Evolutionary conservation across 2,329 filamentous ascomycete species (phyloP).

Genomic region (Dendryphion nanum): DNA sequence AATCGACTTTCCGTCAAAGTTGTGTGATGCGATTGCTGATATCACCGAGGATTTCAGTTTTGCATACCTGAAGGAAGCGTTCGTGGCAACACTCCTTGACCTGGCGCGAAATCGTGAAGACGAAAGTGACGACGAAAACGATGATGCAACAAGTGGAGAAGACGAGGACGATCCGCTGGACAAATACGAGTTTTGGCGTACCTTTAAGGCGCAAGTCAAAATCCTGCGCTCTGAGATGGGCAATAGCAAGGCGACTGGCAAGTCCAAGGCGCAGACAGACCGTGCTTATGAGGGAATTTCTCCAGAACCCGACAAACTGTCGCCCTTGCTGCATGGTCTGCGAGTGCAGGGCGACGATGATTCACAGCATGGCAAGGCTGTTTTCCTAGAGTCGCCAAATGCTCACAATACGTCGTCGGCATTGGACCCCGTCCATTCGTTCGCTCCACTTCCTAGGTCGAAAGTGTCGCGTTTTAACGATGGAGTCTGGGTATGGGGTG

Average conservation of each 20-base stretch:
- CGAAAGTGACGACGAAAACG: conserved; percentile 14
- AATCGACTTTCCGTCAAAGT: conserved; percentile 59
- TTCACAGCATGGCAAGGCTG: too few relatives aligned
- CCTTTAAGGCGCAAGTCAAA: conserved; percentile 63
- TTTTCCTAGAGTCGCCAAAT: too few relatives aligned
- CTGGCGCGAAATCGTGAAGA: conserved; percentile 46
- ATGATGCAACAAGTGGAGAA: conserved; percentile 20
- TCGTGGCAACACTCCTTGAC: conserved; percentile 61
- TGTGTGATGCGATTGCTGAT: conserved; percentile 59
- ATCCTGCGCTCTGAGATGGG: conserved; percentile 60
- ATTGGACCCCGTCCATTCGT: conserved; percentile 12
- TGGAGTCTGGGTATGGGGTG: conserved; percentile 13
- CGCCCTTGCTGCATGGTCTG: conserved; percentile 17
- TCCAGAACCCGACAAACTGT: conserved; percentile 17
- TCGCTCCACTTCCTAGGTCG: conserved; percentile 10
- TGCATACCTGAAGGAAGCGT: conserved; percentile 69
- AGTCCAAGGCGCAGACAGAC: conserved; percentile 2
- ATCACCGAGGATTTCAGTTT: conserved; percentile 67
- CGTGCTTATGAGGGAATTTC: conserved; percentile 19
- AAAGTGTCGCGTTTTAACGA: conserved; percentile 8
- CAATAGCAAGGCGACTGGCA: conserved; percentile 3
- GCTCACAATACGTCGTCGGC: conserved; percentile 7
- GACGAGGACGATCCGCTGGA: conserved; percentile 48
- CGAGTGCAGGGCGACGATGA: conserved; percentile 19
- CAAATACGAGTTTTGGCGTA: conserved; percentile 57